Conservation (phyloP, 2,329 filamentous ascomycete species). For the Parasarocladium wereldwijsianum region DNA sequence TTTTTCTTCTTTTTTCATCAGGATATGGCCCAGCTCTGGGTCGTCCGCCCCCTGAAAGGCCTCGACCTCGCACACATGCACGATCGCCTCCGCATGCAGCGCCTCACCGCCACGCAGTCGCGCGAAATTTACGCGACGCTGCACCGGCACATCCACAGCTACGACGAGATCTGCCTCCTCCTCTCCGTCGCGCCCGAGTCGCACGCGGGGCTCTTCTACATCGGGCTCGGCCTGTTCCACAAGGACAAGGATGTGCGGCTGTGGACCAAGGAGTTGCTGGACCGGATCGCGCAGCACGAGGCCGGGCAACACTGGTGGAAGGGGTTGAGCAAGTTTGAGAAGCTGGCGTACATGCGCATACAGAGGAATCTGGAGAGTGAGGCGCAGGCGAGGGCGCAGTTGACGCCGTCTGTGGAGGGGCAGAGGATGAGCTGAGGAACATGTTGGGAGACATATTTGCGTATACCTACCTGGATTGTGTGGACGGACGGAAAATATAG, state of each 20-base stretch:
- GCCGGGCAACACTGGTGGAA: constrained; percentile 91
- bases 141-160: constrained; percentile 58
- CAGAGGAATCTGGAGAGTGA: constrained; percentile 49
- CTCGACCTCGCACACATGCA: constrained; percentile 85
- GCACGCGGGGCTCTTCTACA: constrained; percentile 78
- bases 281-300: constrained; percentile 71
- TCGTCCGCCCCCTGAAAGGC: constrained; percentile 54
- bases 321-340: constrained; percentile 73
- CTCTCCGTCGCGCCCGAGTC: constrained; percentile 72
- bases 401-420: too few species aligned
- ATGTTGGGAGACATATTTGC: too few species aligned
- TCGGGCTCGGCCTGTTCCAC: constrained; percentile 85
- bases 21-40: constrained; percentile 52
- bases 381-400: constrained; percentile 27
- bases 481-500: too few species aligned
- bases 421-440: too few species aligned
- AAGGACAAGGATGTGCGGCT: constrained; percentile 66
- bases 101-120: constrained; percentile 60
- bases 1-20: too few species aligned
- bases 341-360: constrained; percentile 69
- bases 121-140: constrained; percentile 78
- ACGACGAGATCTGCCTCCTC: constrained; percentile 75
- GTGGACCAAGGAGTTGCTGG: constrained; percentile 64
- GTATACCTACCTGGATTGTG: too few species aligned
- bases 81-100: constrained; percentile 73